Evolutionary conservation across 2,329 filamentous ascomycete genomes (phyloP).

Genomic region (Colletotrichum filicis): DNA sequence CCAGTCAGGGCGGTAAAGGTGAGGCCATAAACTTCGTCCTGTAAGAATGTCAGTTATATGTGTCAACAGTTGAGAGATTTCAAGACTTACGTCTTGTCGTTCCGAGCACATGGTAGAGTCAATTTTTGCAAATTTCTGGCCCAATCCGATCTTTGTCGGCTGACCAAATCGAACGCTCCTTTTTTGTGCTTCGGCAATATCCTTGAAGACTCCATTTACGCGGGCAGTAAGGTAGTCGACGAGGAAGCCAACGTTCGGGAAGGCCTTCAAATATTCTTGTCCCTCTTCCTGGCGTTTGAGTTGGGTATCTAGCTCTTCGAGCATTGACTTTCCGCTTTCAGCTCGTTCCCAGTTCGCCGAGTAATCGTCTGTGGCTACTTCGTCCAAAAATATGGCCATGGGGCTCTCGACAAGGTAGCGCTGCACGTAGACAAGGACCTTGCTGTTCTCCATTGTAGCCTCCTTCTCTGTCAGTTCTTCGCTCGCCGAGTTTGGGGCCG

Average conservation of each 20-base stretch:
- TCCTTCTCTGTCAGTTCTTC: conserved; percentile 85
- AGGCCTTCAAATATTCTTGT: conserved; percentile 58
- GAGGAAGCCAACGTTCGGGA: conserved; percentile 73
- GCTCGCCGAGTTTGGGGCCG: conserved; percentile 67
- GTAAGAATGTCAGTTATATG: conserved; percentile 8
- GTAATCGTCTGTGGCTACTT: conserved; percentile 61
- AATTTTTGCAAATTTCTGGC: conserved; percentile 57
- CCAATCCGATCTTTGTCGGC: conserved; percentile 57
- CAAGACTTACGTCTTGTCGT: conserved; percentile 45
- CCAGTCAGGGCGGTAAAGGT: conserved; percentile 56
- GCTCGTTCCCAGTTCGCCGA: conserved; percentile 56
- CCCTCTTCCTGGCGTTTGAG: conserved; percentile 57
- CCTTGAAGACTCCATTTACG: conserved; percentile 70
- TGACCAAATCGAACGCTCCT: conserved; percentile 75
- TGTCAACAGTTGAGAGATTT: neutral
- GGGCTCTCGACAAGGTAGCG: conserved; percentile 75
- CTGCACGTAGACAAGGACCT: conserved; percentile 82
- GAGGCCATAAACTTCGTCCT: conserved; percentile 47
- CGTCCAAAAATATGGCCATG: conserved; percentile 69
- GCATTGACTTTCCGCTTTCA: conserved; percentile 49
- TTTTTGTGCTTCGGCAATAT: conserved; percentile 76
- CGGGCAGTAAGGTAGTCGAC: conserved; percentile 67
- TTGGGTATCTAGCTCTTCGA: conserved; percentile 56
- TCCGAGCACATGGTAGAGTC: conserved; percentile 68
- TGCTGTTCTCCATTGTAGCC: conserved; percentile 76